These are phyloP conservation scores for Geosmithia flava DNA, from an alignment of 2,329 filamentous ascomycete species.

Conservation along the genomic window DNA sequence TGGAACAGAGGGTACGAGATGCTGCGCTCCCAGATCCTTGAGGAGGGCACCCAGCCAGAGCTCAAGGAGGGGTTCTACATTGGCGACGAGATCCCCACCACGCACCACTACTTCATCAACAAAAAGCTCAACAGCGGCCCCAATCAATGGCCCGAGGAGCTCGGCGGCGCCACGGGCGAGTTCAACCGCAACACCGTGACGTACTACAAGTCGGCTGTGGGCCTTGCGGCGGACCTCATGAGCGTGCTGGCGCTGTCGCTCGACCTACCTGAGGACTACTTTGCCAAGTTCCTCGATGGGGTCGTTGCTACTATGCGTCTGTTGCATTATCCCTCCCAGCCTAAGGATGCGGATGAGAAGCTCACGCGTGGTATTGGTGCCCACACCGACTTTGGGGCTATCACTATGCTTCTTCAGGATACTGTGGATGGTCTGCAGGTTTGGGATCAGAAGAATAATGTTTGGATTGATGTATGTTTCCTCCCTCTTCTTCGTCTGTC, in stretches of 20 bases:
- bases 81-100: constrained; percentile 24
- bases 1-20: constrained; percentile 38
- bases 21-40: constrained; percentile 29
- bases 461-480: constrained; percentile 25
- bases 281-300: constrained; percentile 28
- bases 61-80: constrained; percentile 28
- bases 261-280: constrained; percentile 24
- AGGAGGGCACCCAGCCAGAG: constrained; percentile 29
- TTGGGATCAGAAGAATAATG: constrained; percentile 25
- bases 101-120: constrained; percentile 26
- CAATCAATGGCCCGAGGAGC: constrained; percentile 28
- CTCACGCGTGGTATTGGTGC: constrained; percentile 28
- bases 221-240: constrained; percentile 25
- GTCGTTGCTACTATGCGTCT: constrained; percentile 30
- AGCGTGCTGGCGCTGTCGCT: constrained; percentile 27
- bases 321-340: constrained; percentile 35
- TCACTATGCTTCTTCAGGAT: constrained; percentile 43
- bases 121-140: constrained; percentile 26
- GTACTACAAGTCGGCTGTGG: constrained; percentile 25
- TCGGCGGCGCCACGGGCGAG: constrained; percentile 12
- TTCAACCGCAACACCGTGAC: constrained; percentile 25
- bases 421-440: constrained; percentile 37
- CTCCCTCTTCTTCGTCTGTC: neutral
- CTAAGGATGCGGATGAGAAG: constrained; percentile 16
- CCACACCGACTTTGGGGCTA: constrained; percentile 43